Evolutionary conservation across 768 basidiomycete species (phyloP).

Genomic region (Boletellus sp.): DNA sequence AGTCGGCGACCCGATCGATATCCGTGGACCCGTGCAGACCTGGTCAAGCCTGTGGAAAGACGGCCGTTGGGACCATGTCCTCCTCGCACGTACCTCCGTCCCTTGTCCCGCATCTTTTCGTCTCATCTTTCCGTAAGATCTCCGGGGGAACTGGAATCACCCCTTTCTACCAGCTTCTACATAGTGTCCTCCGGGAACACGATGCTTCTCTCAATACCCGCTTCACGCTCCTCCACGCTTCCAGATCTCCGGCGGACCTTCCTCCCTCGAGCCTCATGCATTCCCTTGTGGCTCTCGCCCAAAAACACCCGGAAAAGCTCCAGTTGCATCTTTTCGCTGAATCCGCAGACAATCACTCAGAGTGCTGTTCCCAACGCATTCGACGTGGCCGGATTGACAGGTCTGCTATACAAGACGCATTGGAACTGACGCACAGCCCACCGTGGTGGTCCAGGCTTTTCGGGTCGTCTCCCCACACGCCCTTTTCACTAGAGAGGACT

Average conservation of each 20-base stretch:
- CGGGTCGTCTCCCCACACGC: slow-evolving; percentile 4
- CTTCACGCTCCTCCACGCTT: slow-evolving; percentile 73
- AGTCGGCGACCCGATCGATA: slow-evolving; percentile 64
- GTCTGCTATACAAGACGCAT: slow-evolving; percentile 41
- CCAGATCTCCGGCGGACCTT: slow-evolving; percentile 55
- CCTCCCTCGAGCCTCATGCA: slow-evolving; percentile 64
- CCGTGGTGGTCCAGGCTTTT: slow-evolving; percentile 33
- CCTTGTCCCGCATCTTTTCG: not conserved
- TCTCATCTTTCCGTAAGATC: slow-evolving; percentile 46
- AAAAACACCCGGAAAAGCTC: slow-evolving; percentile 52
- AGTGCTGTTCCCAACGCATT: slow-evolving; percentile 25
- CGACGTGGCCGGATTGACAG: slow-evolving; percentile 55
- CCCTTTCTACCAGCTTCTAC: slow-evolving; percentile 77
- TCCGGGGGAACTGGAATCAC: slow-evolving; percentile 88
- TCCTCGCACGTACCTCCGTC: slow-evolving; percentile 51
- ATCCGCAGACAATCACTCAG: slow-evolving; percentile 22
- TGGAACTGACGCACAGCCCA: slow-evolving; percentile 28
- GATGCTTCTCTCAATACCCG: slow-evolving; percentile 39
- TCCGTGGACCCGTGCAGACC: slow-evolving; percentile 72
- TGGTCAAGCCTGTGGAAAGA: slow-evolving; percentile 48
- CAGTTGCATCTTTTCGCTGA: slow-evolving; percentile 64
- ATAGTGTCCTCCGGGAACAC: slow-evolving; percentile 42
- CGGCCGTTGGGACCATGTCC: slow-evolving; percentile 70
- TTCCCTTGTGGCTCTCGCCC: slow-evolving; percentile 47
- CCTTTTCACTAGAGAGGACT: slow-evolving; percentile 30